Evolutionary conservation across 306 rosid species (phyloP).

Genomic region (Ammopiptanthus mongolicus): DNA sequence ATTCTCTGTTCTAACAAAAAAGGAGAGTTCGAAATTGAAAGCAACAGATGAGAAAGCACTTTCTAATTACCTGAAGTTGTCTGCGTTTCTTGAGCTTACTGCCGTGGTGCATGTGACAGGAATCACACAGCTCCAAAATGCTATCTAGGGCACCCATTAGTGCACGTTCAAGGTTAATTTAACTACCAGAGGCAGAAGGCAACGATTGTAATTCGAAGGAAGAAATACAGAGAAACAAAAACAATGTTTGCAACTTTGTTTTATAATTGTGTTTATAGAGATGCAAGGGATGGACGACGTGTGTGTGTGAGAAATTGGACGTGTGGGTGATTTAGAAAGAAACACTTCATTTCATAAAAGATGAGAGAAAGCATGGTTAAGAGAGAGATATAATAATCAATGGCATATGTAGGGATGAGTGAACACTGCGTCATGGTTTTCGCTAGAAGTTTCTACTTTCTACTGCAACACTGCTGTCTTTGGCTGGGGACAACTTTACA

Average conservation of each 20-base stretch:
- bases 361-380: neutral
- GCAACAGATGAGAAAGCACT: neutral
- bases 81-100: constrained; percentile 26
- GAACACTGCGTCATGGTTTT: neutral
- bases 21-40: neutral
- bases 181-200: neutral
- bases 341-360: neutral
- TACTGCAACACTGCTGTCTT: neutral
- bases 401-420: neutral
- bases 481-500: neutral
- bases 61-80: constrained; percentile 48
- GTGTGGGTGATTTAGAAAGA: neutral
- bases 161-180: neutral
- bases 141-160: constrained; percentile 35
- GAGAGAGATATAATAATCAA: neutral
- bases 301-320: neutral
- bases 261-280: too few species aligned
- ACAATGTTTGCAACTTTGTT: too few species aligned
- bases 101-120: neutral
- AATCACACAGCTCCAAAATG: constrained; percentile 22
- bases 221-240: neutral
- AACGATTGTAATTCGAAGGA: neutral
- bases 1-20: neutral
- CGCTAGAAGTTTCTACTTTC: constrained; percentile 7
- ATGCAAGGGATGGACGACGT: neutral